phyloP scores from a whole-genome alignment of 2,329 filamentous ascomycete genomes.

The Fusarium sarcochroum region DNA sequence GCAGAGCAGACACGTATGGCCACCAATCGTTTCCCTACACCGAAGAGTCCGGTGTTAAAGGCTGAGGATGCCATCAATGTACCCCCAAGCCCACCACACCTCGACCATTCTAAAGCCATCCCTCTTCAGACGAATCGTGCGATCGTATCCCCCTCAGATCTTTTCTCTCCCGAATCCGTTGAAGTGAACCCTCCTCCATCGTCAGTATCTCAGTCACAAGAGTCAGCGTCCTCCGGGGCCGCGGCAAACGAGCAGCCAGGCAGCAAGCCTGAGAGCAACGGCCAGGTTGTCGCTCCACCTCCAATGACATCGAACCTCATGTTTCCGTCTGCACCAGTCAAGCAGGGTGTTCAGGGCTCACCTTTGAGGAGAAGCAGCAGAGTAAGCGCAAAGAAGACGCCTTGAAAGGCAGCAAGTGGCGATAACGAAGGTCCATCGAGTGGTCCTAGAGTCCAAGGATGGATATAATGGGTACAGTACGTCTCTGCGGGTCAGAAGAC shows the following conservation, averaged over 20 bases:
- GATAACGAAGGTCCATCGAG: not conserved
- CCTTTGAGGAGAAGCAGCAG: constrained; percentile 24
- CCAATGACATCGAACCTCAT: not conserved
- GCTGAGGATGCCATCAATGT: not conserved
- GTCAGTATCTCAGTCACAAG: too few relatives aligned
- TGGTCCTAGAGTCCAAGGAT: not conserved
- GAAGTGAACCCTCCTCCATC: too few relatives aligned
- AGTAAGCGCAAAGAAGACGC: constrained; percentile 7
- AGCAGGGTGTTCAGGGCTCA: constrained; percentile 13
- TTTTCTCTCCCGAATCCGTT: too few relatives aligned
- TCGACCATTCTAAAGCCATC: not conserved
- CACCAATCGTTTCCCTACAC: not conserved
- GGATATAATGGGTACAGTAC: not conserved
- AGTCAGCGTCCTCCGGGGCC: not conserved
- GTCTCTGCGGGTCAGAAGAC: constrained; percentile 29
- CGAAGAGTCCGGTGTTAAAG: not conserved
- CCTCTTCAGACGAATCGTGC: not conserved
- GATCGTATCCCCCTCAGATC: not conserved
- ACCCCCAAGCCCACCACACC: not conserved
- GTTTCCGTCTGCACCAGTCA: not conserved
- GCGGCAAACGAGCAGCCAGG: constrained; percentile 2
- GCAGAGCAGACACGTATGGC: not conserved
- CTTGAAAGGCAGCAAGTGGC: constrained; percentile 16
- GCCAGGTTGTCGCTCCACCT: not conserved
- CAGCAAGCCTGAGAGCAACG: not conserved